These are phyloP conservation scores for Yamadazyma phyllophila DNA, from an alignment of 805 yeast species.

Conservation along the genomic window DNA sequence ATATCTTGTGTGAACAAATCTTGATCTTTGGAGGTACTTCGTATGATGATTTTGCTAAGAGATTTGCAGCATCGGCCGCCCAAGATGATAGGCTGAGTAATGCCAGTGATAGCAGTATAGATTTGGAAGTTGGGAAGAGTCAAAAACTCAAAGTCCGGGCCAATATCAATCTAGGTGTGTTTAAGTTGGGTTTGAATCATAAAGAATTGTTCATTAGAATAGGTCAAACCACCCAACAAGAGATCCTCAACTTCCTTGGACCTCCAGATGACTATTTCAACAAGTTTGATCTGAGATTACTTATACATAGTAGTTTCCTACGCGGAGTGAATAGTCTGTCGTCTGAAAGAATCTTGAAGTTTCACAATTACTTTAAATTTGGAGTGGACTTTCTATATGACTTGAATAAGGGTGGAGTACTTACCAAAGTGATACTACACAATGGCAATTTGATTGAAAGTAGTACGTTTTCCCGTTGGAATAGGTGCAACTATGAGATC, in stretches of 20 bases:
- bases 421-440: constrained; percentile 50
- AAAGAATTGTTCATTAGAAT: constrained; percentile 21
- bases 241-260: constrained; percentile 46
- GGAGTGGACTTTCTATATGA: constrained; percentile 58
- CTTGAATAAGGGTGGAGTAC: constrained; percentile 32
- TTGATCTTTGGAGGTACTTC: constrained; percentile 41
- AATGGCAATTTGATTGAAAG: constrained; percentile 51
- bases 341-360: constrained; percentile 23
- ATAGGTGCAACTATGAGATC: constrained; percentile 46
- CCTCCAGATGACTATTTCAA: constrained; percentile 55
- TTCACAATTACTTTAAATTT: constrained; percentile 54
- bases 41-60: constrained; percentile 23
- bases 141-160: constrained; percentile 11
- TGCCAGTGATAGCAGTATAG: not conserved
- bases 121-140: not conserved
- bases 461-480: constrained; percentile 53
- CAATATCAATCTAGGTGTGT: constrained; percentile 20
- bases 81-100: not conserved
- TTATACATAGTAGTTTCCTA: constrained; percentile 36
- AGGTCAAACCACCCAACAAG: constrained; percentile 50
- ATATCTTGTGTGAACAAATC: constrained; percentile 37
- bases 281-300: constrained; percentile 43
- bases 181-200: constrained; percentile 19
- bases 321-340: constrained; percentile 8
- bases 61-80: constrained; percentile 4